These are phyloP conservation scores for Rutstroemia sydowiana DNA, from an alignment of 2,329 filamentous ascomycete genomes.

Conservation along the genomic window DNA sequence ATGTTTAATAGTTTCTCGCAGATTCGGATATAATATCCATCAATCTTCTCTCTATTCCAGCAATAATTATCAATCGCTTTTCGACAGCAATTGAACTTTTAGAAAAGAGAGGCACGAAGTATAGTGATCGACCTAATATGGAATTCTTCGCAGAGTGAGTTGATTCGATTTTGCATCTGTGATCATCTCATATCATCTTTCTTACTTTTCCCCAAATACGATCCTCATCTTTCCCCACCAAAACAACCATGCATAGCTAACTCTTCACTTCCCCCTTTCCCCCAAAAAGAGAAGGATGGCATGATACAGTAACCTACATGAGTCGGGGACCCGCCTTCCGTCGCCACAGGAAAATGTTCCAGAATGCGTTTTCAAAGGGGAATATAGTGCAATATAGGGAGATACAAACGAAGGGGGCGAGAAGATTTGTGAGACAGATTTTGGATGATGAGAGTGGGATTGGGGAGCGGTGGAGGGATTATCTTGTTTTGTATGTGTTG, in stretches of 20 bases:
- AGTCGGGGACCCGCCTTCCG: conserved; percentile 35
- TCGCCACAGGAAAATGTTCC: conserved; percentile 38
- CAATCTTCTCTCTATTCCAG: conserved; percentile 25
- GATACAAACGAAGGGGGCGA: conserved; percentile 30
- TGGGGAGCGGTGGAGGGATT: background rate
- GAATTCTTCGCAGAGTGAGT: conserved; percentile 17
- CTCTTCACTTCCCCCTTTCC: too few relatives aligned
- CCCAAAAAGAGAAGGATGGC: conserved; percentile 32
- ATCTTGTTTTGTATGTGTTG: background rate
- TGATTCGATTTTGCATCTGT: too few relatives aligned
- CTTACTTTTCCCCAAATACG: background rate
- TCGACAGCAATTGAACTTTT: conserved; percentile 37
- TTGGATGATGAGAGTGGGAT: background rate
- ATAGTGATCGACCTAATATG: conserved; percentile 39
- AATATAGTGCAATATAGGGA: conserved; percentile 29
- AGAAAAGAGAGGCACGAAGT: conserved; percentile 38
- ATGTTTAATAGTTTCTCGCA: conserved; percentile 14
- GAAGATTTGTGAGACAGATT: background rate
- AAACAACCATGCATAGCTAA: too few relatives aligned
- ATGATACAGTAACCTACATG: conserved; percentile 39
- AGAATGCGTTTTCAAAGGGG: conserved; percentile 36
- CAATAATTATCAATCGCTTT: conserved; percentile 39
- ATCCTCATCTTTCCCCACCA: background rate
- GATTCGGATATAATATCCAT: conserved; percentile 20
- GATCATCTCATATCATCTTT: too few relatives aligned